Conservation (phyloP, 1,284 basidiomycete species). For the Cryptococcus depauperatus region DNA sequence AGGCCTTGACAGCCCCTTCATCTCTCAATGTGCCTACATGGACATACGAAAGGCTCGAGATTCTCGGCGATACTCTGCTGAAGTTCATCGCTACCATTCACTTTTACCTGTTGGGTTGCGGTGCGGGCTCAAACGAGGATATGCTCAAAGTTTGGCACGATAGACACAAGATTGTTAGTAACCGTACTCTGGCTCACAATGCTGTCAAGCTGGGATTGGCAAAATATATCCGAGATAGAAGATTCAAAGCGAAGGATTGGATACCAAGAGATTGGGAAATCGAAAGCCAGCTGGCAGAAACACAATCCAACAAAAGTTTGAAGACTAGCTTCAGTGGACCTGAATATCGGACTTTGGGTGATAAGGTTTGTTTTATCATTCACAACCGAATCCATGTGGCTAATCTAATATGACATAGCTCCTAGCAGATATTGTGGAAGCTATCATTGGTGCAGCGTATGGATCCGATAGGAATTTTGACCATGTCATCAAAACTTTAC, state of each 20-base stretch:
- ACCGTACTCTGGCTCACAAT: constrained; percentile 18
- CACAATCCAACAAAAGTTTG: not conserved
- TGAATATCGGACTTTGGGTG: constrained; percentile 19
- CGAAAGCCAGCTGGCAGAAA: constrained; percentile 1
- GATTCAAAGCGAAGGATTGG: constrained; percentile 20
- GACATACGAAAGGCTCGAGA: constrained; percentile 36
- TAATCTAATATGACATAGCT: constrained; percentile 14
- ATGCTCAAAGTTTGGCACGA: constrained; percentile 13
- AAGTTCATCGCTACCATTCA: constrained; percentile 25
- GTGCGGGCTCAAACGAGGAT: constrained; percentile 1
- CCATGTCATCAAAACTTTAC: constrained; percentile 21
- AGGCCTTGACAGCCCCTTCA: constrained; percentile 22
- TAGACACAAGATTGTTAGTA: constrained; percentile 24
- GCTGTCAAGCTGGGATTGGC: constrained; percentile 21
- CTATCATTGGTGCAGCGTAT: constrained; percentile 34
- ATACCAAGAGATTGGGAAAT: constrained; percentile 27
- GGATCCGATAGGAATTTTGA: constrained; percentile 19
- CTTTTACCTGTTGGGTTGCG: constrained; percentile 9
- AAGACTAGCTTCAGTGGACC: not conserved
- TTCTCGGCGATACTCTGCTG: constrained; percentile 38
- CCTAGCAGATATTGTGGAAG: constrained; percentile 36
- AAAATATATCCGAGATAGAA: constrained; percentile 23
- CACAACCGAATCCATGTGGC: not conserved
- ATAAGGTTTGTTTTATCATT: constrained; percentile 23
- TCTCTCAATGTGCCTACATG: not conserved